phyloP scores from a whole-genome alignment of 1,139 yeast species.

The Candida sanyaensis region DNA sequence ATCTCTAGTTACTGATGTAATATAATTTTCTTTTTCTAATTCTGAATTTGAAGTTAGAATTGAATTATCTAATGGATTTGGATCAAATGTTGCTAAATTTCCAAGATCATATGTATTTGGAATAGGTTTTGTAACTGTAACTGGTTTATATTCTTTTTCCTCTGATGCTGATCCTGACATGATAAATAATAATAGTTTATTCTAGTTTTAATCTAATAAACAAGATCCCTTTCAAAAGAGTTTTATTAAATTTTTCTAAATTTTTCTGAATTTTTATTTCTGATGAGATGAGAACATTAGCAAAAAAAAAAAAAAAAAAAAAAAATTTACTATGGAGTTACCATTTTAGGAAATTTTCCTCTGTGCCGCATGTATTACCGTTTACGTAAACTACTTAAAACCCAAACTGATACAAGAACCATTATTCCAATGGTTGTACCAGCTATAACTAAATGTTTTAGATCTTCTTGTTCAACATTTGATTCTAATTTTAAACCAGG shows the following conservation, averaged over 20 bases:
- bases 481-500: conserved; percentile 79
- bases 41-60: conserved; percentile 51
- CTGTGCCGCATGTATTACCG: conserved; percentile 1
- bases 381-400: conserved; percentile 47
- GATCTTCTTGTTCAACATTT: conserved; percentile 47
- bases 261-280: background rate
- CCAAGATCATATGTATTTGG: conserved; percentile 88
- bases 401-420: conserved; percentile 60
- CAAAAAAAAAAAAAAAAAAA: background rate
- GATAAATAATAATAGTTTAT: background rate
- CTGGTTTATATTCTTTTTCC: conserved; percentile 54
- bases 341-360: background rate
- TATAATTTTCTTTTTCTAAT: conserved; percentile 63
- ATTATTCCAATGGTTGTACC: conserved; percentile 69
- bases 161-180: conserved; percentile 21
- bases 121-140: conserved; percentile 84
- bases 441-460: conserved; percentile 54
- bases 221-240: background rate
- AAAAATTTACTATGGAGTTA: background rate
- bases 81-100: conserved; percentile 81
- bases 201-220: too few species aligned
- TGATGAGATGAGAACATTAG: conserved; percentile 8
- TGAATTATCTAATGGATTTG: conserved; percentile 72
- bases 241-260: conserved; percentile 2
- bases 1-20: conserved; percentile 79